A percentile compares a stretch with the other conserved stretches of the same genome.
phyloP scores from a whole-genome alignment of 2,329 filamentous ascomycete species.

The Claviceps citrina region DNA sequence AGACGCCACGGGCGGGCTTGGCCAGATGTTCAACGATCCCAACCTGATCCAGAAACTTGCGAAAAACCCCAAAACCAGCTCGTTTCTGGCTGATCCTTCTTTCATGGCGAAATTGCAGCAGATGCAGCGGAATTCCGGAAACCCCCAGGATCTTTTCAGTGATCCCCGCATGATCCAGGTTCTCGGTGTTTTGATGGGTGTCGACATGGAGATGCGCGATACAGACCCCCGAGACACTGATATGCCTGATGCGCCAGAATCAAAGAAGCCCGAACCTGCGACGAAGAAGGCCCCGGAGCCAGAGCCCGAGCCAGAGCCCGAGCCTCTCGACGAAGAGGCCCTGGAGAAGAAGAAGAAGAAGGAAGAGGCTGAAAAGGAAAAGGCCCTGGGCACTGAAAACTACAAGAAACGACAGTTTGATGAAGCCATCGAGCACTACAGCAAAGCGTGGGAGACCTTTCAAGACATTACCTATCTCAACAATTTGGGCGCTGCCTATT shows the following conservation, averaged over 20 bases:
- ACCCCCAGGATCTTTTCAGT: slow-evolving; percentile 63
- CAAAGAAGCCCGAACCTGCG: slow-evolving; percentile 28
- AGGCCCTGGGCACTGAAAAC: slow-evolving; percentile 79
- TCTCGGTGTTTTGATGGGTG: slow-evolving; percentile 80
- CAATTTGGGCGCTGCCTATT: slow-evolving; percentile 86
- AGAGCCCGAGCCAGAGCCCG: slow-evolving; percentile 41
- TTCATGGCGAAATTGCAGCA: slow-evolving; percentile 87
- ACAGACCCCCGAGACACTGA: slow-evolving; percentile 41
- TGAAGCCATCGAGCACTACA: slow-evolving; percentile 84
- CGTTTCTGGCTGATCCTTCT: slow-evolving; percentile 60
- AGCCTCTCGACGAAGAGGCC: slow-evolving; percentile 68
- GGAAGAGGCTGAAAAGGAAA: slow-evolving; percentile 84
- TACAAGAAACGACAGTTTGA: slow-evolving; percentile 99
- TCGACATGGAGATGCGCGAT: slow-evolving; percentile 57
- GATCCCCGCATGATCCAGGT: slow-evolving; percentile 90
- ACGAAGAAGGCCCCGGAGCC: slow-evolving; percentile 40
- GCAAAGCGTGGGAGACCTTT: slow-evolving; percentile 81
- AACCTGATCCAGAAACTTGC: slow-evolving; percentile 81
- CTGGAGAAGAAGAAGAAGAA: slow-evolving; percentile 78
- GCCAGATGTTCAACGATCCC: slow-evolving; percentile 87
- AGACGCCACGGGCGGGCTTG: slow-evolving; percentile 63
- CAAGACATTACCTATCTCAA: slow-evolving; percentile 98
- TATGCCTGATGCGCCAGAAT: slow-evolving; percentile 53
- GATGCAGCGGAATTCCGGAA: slow-evolving; percentile 66
- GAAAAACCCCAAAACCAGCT: slow-evolving; percentile 81